Evolutionary conservation across 371 early-diverging fungal species (phyloP), one percentile per base, ranked within the genome.

Genomic region (Syncephalastrum sp.): DNA sequence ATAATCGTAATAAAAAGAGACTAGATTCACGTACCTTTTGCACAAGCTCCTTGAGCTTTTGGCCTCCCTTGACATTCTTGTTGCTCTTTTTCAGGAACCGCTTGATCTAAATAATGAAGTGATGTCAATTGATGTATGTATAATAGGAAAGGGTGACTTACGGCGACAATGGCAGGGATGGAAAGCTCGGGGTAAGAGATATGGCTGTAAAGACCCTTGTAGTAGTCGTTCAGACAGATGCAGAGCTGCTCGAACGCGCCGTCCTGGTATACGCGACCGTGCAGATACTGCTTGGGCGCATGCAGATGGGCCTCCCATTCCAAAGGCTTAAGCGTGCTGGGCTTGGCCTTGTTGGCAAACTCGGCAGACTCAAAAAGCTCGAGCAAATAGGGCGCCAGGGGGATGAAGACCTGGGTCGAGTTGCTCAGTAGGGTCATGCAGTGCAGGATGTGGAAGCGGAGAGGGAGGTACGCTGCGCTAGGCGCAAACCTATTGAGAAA

Each of bases 161-260:
- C 76, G 53, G 84, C 83, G 21, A 89, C 69, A 55, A 91, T 82
- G 25, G 84, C 87, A 5, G 93, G 91, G 49, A 90, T 83, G 16
- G 77, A 85, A 64, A 93, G 70, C 61, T 96, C 96, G 12, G 96
- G 96, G 83, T 95, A 97, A 8, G 91, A 82, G 51, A 96, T 91
- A 52, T 88, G 88, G 21, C 75, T 70, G 41, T 84, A 81, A 59
- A 81, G 86, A 21, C 82, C 60, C 38, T 88, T 84, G 64, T 90
- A 87, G 50, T 87, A 90, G 50, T 86, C 85, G 14, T 84, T 80
- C 54, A 94, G 75, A 23, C 85, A 72, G 21, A 82, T 84, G 47
- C 85, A 74, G 8, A 88, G 76, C 65, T 91, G 86, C 50, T 95
- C 93, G 27, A 89, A 75, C 27, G 91, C 69, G 8, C 88, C 90